These are phyloP conservation scores for Sphaerulina musiva DNA, from an alignment of 2,329 filamentous ascomycete genomes.

Conservation along the genomic window DNA sequence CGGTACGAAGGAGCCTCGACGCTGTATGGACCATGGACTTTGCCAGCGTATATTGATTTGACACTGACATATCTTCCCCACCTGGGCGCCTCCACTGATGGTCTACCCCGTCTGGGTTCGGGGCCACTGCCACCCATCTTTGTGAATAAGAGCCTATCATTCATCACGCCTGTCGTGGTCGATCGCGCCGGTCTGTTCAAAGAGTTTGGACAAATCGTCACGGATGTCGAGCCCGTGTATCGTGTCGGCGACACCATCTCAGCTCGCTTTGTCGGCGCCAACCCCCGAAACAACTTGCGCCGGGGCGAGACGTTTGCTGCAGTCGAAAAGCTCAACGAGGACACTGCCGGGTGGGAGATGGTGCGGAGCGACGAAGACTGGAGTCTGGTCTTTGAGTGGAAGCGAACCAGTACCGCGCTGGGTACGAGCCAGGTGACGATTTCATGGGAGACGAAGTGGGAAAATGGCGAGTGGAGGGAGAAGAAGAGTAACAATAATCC, in stretches of 20 bases:
- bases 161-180: conserved; percentile 72
- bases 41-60: conserved; percentile 81
- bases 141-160: conserved; percentile 64
- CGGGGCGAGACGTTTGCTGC: conserved; percentile 71
- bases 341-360: conserved; percentile 52
- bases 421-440: conserved; percentile 73
- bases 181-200: conserved; percentile 62
- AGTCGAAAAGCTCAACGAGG: conserved; percentile 56
- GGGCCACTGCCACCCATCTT: conserved; percentile 72
- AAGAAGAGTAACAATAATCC: not conserved
- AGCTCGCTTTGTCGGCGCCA: conserved; percentile 74
- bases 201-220: conserved; percentile 62
- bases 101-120: conserved; percentile 32
- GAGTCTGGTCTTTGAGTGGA: conserved; percentile 76
- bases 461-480: conserved; percentile 34
- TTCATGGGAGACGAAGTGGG: conserved; percentile 66
- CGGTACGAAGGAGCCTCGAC: conserved; percentile 95
- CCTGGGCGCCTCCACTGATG: conserved; percentile 44
- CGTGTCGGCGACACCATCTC: conserved; percentile 55
- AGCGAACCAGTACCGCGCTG: conserved; percentile 59
- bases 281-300: conserved; percentile 80
- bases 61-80: conserved; percentile 66
- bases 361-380: conserved; percentile 74
- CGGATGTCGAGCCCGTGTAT: conserved; percentile 46
- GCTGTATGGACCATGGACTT: conserved; percentile 73